Conservation (phyloP, 2,329 filamentous ascomycete species). For the Calonectria hawksworthii region DNA sequence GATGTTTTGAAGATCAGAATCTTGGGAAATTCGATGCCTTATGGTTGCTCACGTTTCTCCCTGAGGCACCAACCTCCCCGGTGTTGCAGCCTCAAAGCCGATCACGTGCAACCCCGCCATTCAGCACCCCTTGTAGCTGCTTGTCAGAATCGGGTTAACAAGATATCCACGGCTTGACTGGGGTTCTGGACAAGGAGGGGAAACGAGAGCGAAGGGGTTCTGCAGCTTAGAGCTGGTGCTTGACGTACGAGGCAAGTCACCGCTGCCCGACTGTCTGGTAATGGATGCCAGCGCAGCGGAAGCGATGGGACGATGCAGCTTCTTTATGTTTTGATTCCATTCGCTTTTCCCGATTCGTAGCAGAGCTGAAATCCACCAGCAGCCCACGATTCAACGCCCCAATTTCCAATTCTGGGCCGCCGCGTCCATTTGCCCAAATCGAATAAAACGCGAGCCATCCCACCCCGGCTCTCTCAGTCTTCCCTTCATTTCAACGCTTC, state of each 20-base stretch:
- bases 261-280: slow-evolving; percentile 4
- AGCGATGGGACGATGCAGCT: background rate
- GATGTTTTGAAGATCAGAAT: background rate
- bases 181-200: background rate
- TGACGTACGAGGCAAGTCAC: slow-evolving; percentile 22
- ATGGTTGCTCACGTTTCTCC: background rate
- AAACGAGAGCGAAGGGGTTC: background rate
- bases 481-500: background rate
- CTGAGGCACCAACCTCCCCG: background rate
- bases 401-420: background rate
- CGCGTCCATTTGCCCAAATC: background rate
- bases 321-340: background rate
- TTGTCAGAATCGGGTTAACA: slow-evolving; percentile 19
- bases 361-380: background rate
- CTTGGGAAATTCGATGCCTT: slow-evolving; percentile 1
- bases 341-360: background rate
- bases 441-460: background rate
- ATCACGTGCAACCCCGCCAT: slow-evolving; percentile 19
- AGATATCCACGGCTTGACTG: slow-evolving; percentile 15
- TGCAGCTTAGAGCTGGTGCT: slow-evolving; percentile 5
- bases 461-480: background rate
- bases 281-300: background rate
- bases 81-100: background rate
- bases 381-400: background rate
- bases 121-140: background rate